Percentiles rank a stretch among this genome's conserved stretches.
Conservation (phyloP, 2,329 filamentous ascomycete genomes). For the Pseudogymnoascus sp. region DNA sequence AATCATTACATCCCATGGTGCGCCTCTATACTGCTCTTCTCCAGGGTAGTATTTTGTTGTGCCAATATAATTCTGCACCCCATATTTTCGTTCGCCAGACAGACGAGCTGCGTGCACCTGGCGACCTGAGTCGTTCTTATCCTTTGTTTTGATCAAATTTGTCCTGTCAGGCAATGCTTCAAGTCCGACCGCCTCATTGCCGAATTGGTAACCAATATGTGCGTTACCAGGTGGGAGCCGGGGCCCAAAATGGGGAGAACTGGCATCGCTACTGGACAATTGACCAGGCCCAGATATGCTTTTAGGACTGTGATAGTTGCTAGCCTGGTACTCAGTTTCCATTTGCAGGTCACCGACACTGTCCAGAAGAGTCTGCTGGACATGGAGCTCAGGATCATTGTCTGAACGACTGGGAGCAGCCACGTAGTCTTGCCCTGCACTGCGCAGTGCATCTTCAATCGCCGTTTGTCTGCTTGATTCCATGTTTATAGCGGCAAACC, state of each 20-base stretch:
- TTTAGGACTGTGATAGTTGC: background rate
- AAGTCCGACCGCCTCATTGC: background rate
- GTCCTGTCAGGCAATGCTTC: background rate
- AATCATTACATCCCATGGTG: background rate
- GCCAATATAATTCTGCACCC: background rate
- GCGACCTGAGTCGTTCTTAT: background rate
- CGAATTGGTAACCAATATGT: background rate
- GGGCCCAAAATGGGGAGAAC: background rate
- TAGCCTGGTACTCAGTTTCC: slow-evolving; percentile 22
- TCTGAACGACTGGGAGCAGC: background rate
- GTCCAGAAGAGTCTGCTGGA: background rate
- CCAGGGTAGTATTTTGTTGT: background rate
- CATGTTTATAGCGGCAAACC: background rate
- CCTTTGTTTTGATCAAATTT: background rate
- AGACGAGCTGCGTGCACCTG: background rate
- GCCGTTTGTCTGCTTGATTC: background rate
- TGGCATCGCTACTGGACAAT: background rate
- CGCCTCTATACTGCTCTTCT: background rate
- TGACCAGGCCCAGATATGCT: background rate
- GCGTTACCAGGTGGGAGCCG: background rate
- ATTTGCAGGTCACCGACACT: slow-evolving; percentile 15
- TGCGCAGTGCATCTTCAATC: background rate
- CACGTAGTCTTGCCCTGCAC: background rate
- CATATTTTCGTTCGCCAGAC: background rate
- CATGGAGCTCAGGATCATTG: background rate